Evolutionary conservation across 345 rosid genomes (phyloP), one percentile per base, ranked within the genome.

Genomic region (Camelina hispida): DNA sequence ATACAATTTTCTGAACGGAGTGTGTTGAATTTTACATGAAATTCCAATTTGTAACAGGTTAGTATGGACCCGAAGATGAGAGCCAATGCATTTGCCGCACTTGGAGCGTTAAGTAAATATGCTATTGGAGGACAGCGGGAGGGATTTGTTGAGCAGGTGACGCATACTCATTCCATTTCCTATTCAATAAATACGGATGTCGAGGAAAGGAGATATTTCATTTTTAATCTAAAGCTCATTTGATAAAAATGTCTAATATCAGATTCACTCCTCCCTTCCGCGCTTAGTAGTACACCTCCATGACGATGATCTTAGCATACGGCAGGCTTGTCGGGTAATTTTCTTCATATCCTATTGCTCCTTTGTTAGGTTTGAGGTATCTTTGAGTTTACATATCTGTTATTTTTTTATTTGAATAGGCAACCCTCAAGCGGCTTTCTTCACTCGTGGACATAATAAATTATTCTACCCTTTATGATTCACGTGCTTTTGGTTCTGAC

Each of bases 131-230:
- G 83, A 64, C 91, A 87, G 40, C 87, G 40, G 13, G 95, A 91
- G 68, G 83, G 87, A 65, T 94, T 94, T 79, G 85, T 91, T 42
- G 98, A 94, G 81, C 98, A 94, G 97, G 98, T 94, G 34, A 72
- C 35, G 34, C 59, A 14, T 28, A 23, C 14, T 9, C 16, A 46
- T 63, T 62, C n/a, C 20, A 10, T 57, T 38, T 71, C 64, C 43
- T 43, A 51, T 59, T 61, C 65, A 51, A 2, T 43, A 42, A 28
- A 60, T 60, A 71, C 65, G 48, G 23, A 78, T 71, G 51, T 59
- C 9, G 13, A 62, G 14, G 22, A 46, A 69, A 53, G 11, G 22
- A 54, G 17, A 23, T 53, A n/a, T 62, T 9, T 51, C 17, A 23
- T 22, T 25, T 50, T 65, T 40, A 5, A 66, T 52, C 18, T 64